Base-by-base conservation (phyloP, 2,329 filamentous ascomycete species). In the Aspergillus pseudoterreus region DNA sequence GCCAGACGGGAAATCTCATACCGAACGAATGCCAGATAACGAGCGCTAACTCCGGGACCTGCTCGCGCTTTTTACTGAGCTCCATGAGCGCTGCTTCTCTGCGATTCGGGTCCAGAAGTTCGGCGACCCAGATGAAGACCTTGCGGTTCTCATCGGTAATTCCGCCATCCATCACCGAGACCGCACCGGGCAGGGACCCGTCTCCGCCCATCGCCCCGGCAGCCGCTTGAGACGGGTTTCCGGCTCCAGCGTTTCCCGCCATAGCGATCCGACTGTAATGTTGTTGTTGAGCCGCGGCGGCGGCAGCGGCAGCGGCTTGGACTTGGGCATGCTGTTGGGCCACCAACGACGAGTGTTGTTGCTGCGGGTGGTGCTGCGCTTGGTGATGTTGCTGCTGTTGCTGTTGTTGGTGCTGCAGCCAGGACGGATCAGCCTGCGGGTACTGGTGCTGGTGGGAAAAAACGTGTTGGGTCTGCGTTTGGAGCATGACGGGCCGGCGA, bases 1-100 rank as follows among this genome's bases (percentile, higher is more conserved):
- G 35, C 15, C 19, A 22, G 24, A 38, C 14, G 22, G 14, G 38
- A 38, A 42, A 39, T 33, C 15, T 38, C 84, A 58, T 82, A 95
- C 92, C 94, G 67, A 96, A 97, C 3, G 92, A 97, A 73, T 99
- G 94, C 94, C 94, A 99, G 56, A 99, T 79, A 55, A 99, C 96
- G 63, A 99, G 78, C 43, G 94, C 94, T 53, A 99, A 79, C 76
- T 99, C 94, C 0, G 94, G 92, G 14, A 99, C 94, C 73, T 97
- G 94, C 74, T 99, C 94, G 51, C 94, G 81, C 82, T 99, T 99
- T 80, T 99, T 99, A 76, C 92, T 97, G 47, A 99, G 81, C 73
- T 99, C 94, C 66, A 99, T 81, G 49, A 99, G 80, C 45, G 94
- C 94, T 4, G 90, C 86, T 76, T 97, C 94, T 57, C 94, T 83